A percentile compares a stretch with the other conserved stretches of the same genome.
phyloP scores from a whole-genome alignment of 441 rosid genomes.

The Adansonia madagascariensis region DNA sequence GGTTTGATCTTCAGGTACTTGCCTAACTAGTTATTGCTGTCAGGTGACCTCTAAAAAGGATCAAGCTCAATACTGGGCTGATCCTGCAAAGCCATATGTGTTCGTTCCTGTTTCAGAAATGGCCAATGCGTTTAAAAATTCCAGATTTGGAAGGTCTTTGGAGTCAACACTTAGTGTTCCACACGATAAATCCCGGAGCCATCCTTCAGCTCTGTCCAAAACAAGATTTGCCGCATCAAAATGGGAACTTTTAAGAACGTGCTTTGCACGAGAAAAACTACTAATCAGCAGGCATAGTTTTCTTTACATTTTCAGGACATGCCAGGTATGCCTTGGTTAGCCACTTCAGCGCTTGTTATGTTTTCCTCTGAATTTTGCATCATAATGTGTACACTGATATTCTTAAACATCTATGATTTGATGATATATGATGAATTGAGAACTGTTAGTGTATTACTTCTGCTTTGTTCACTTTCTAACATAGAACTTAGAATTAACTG shows the following conservation, averaged over 20 bases:
- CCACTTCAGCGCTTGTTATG: conserved; percentile 13
- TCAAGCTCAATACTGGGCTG: conserved; percentile 98
- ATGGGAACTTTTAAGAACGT: conserved; percentile 72
- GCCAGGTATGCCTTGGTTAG: conserved; percentile 58
- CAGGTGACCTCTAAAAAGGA: conserved; percentile 93
- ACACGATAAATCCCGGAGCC: conserved; percentile 53
- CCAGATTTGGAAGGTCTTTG: conserved; percentile 61
- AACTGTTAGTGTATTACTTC: background rate
- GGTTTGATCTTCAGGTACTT: conserved; percentile 10
- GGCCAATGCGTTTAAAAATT: conserved; percentile 67
- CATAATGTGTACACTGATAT: background rate
- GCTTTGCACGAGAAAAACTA: conserved; percentile 70
- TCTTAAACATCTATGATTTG: background rate
- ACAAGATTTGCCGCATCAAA: conserved; percentile 68
- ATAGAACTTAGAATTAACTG: background rate
- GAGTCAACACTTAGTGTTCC: conserved; percentile 53
- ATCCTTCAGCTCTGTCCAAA: conserved; percentile 68
- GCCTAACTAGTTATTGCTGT: conserved; percentile 27
- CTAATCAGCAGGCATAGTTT: conserved; percentile 72
- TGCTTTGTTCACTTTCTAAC: background rate
- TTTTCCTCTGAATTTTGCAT: background rate
- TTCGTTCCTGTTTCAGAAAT: conserved; percentile 68
- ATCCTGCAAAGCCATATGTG: conserved; percentile 69
- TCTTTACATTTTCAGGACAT: conserved; percentile 81
- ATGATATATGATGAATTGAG: conserved; percentile 3